Conservation (phyloP, 345 rosid species). For the Salix arbutifolia region DNA sequence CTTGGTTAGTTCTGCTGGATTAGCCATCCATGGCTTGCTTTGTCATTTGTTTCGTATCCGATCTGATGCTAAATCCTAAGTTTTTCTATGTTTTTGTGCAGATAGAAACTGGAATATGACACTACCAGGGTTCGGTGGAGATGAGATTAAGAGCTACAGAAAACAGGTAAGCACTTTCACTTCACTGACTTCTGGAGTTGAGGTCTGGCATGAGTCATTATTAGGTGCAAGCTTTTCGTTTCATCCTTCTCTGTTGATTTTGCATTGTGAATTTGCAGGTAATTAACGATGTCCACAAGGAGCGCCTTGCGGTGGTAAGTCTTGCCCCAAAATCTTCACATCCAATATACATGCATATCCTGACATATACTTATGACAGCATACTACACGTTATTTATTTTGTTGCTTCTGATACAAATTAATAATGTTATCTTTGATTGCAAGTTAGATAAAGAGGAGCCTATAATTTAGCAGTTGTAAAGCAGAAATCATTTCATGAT, state of each 20-base stretch:
- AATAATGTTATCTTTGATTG: not conserved
- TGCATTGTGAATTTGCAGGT: constrained; percentile 38
- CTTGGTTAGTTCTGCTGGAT: constrained; percentile 60
- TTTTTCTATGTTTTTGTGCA: constrained; percentile 30
- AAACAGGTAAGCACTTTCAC: constrained; percentile 55
- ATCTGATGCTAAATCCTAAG: constrained; percentile 5
- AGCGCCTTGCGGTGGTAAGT: constrained; percentile 79
- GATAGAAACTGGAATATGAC: constrained; percentile 90
- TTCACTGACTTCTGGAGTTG: not conserved
- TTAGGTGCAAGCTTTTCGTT: not conserved
- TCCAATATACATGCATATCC: not conserved
- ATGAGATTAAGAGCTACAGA: constrained; percentile 80
- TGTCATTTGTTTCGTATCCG: not conserved
- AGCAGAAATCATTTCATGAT: too few species aligned
- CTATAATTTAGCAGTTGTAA: not conserved
- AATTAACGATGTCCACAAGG: constrained; percentile 78
- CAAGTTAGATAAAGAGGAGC: not conserved
- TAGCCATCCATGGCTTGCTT: not conserved
- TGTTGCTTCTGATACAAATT: not conserved
- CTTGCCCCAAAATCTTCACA: constrained; percentile 5
- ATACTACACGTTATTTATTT: not conserved
- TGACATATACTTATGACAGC: not conserved
- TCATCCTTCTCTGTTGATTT: not conserved
- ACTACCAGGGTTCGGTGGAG: constrained; percentile 84
- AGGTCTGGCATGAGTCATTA: not conserved